A percentile compares a stretch with the other conserved stretches of the same genome.
phyloP scores from a whole-genome alignment of 495 filamentous ascomycete genomes.

The Trichoderma orchidacearum region DNA sequence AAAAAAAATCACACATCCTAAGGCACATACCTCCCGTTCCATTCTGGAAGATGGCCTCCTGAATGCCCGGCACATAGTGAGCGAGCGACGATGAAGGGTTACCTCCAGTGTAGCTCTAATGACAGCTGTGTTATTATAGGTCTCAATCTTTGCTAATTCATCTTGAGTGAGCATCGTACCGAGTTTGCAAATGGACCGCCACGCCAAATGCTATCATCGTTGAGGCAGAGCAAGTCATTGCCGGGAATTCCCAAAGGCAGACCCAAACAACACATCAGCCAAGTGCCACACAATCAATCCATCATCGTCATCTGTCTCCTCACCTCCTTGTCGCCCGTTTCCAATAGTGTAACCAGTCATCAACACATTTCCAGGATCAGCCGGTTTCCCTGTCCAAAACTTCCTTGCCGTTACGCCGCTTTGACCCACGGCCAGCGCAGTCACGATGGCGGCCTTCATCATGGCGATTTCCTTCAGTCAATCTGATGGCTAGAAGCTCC shows the following conservation, averaged over 20 bases:
- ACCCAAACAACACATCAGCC: background rate
- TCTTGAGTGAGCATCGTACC: conserved; percentile 1
- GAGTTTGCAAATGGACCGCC: conserved; percentile 28
- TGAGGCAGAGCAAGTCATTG: conserved; percentile 9
- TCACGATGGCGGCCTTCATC: background rate
- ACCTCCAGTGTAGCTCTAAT: conserved; percentile 22
- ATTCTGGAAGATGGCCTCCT: conserved; percentile 29
- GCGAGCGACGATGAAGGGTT: conserved; percentile 22
- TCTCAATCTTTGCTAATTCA: too few species aligned
- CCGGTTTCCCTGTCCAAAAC: background rate
- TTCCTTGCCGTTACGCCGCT: background rate
- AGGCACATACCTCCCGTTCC: conserved; percentile 18
- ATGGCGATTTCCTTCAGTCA: background rate
- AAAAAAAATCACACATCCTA: background rate
- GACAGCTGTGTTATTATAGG: background rate
- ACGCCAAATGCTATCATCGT: conserved; percentile 31
- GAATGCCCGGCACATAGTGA: conserved; percentile 22
- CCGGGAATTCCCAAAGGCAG: background rate
- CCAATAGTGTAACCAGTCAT: conserved; percentile 20
- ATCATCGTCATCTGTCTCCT: background rate
- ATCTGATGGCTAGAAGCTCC: background rate
- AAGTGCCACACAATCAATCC: background rate
- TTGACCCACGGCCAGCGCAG: background rate
- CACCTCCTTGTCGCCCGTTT: conserved; percentile 22
- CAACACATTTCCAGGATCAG: conserved; percentile 6